A percentile compares a stretch with the other conserved stretches of the same genome.
Conservation (phyloP, 2,329 filamentous ascomycete genomes). For the Colletotrichum plurivorum region DNA sequence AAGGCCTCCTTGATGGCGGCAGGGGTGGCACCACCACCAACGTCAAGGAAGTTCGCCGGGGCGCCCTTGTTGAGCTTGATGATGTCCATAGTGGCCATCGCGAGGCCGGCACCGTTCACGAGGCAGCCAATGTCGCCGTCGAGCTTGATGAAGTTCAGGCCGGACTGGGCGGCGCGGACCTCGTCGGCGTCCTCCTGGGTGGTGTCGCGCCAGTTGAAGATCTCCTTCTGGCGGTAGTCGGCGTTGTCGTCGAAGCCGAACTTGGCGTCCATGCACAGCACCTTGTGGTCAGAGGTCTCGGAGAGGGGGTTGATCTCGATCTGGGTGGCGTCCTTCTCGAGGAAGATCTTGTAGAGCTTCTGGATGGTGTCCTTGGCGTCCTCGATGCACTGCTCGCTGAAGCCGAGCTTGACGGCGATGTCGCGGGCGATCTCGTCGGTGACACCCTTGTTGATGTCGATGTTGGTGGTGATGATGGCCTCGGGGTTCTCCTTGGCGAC, state of each 20-base stretch:
- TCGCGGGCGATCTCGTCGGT: constrained; percentile 94
- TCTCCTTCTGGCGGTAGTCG: constrained; percentile 96
- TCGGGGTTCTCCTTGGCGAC: constrained; percentile 98
- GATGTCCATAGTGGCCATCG: constrained; percentile 99
- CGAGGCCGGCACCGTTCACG: constrained; percentile 98
- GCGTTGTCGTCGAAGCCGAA: constrained; percentile 99
- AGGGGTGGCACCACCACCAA: constrained; percentile 96
- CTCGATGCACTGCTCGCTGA: constrained; percentile 97
- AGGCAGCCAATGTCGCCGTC: constrained; percentile 99
- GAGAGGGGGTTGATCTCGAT: constrained; percentile 99
- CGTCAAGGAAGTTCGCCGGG: constrained; percentile 98
- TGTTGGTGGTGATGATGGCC: constrained; percentile 92
- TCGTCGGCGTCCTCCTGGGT: constrained; percentile 98
- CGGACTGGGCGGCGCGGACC: constrained; percentile 91
- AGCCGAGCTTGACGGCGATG: constrained; percentile 93
- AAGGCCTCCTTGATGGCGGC: constrained; percentile 98
- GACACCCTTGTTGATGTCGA: constrained; percentile 95
- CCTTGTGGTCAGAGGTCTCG: constrained; percentile 98
- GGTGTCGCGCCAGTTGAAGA: constrained; percentile 94
- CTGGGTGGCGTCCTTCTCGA: constrained; percentile 98
- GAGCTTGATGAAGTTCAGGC: constrained; percentile 99
- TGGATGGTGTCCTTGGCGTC: constrained; percentile 97
- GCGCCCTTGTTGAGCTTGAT: constrained; percentile 99
- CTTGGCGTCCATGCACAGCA: constrained; percentile 99
- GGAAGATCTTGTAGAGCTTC: constrained; percentile 99